Percentiles rank a stretch among this genome's conserved stretches.
Conservation (phyloP, 2,329 filamentous ascomycete genomes). For the Fusarium sp. region DNA sequence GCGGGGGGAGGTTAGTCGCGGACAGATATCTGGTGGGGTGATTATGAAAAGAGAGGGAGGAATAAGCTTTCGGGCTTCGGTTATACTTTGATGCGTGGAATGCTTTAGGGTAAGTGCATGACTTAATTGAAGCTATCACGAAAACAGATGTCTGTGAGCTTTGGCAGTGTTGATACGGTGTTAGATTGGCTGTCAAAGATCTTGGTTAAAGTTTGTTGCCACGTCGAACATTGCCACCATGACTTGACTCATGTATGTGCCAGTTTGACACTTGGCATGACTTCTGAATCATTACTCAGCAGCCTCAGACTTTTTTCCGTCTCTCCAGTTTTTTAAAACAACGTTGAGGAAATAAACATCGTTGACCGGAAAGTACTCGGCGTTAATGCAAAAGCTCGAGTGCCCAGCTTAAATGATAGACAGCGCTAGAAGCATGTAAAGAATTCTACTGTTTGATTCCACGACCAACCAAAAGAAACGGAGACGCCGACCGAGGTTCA, state of each 20-base stretch:
- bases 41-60: not conserved
- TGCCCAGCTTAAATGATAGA: not conserved
- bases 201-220: not conserved
- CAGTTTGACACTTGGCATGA: not conserved
- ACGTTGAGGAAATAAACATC: not conserved
- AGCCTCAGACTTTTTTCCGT: not conserved
- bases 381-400: constrained; percentile 2
- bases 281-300: not conserved
- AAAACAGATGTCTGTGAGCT: not conserved
- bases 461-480: constrained; percentile 16
- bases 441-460: constrained; percentile 5
- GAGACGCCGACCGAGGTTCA: constrained; percentile 13
- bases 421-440: constrained; percentile 18
- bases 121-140: not conserved
- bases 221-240: not conserved
- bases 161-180: not conserved
- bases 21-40: not conserved
- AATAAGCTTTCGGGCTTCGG: not conserved
- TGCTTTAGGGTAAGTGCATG: not conserved
- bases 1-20: not conserved
- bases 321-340: not conserved
- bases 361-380: constrained; percentile 6
- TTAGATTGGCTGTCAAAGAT: too few species aligned
- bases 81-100: not conserved
- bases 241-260: not conserved